Conservation (phyloP, 371 early-diverging fungal genomes). For the Dichotomocladium elegans region DNA sequence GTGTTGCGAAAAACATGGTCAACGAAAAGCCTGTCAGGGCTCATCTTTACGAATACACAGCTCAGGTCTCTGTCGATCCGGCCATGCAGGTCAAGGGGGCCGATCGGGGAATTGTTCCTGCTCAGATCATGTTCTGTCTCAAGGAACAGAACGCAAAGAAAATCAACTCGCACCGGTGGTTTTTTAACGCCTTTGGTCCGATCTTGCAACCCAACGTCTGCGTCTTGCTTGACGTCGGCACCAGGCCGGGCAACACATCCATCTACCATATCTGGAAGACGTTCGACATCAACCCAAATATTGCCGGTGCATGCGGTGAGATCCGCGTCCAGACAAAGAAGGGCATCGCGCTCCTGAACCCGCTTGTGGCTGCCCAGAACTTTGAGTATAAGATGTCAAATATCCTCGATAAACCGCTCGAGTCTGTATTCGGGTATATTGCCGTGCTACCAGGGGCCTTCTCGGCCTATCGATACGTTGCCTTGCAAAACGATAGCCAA, state of each 20-base stretch:
- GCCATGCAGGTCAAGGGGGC: constrained; percentile 69
- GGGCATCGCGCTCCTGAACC: constrained; percentile 68
- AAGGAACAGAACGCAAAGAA: constrained; percentile 74
- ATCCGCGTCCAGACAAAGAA: constrained; percentile 56
- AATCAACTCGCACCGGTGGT: constrained; percentile 90
- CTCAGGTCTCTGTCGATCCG: constrained; percentile 77
- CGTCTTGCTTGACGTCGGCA: constrained; percentile 81
- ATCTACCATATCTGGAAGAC: constrained; percentile 82
- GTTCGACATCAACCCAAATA: constrained; percentile 62
- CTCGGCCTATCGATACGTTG: constrained; percentile 80
- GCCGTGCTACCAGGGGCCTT: constrained; percentile 86
- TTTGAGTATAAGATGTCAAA: constrained; percentile 94
- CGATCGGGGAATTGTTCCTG: constrained; percentile 73
- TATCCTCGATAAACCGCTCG: constrained; percentile 85
- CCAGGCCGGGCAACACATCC: constrained; percentile 65
- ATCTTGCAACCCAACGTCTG: constrained; percentile 75
- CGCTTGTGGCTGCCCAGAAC: constrained; percentile 89
- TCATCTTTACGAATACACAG: constrained; percentile 87
- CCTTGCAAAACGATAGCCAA: constrained; percentile 62
- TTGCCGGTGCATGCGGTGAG: constrained; percentile 88
- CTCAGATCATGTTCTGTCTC: constrained; percentile 78
- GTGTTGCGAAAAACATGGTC: constrained; percentile 61
- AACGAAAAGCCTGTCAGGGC: constrained; percentile 60
- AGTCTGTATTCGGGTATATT: constrained; percentile 85
- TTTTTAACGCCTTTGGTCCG: constrained; percentile 82